phyloP scores from a whole-genome alignment of 352 stramenopile species.

The Globisporangium uncinulatum region DNA sequence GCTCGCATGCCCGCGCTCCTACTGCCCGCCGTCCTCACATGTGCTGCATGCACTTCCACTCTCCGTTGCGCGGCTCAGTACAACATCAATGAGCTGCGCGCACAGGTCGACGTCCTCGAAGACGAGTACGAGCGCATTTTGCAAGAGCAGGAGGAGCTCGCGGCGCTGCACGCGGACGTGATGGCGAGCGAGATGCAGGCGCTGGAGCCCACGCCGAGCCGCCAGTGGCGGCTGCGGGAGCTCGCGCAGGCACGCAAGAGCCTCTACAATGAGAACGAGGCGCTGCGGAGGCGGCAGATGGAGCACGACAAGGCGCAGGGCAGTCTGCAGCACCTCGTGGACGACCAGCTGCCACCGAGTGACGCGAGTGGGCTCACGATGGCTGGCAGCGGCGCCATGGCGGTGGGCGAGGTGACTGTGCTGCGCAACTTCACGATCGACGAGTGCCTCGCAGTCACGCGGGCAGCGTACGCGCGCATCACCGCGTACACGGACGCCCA shows the following conservation, averaged over 20 bases:
- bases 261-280: constrained; percentile 41
- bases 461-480: constrained; percentile 30
- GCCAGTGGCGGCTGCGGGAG: constrained; percentile 18
- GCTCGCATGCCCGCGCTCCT: too few species aligned
- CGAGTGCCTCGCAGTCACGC: constrained; percentile 38
- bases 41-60: not conserved
- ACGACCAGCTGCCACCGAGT: constrained; percentile 23
- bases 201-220: constrained; percentile 16
- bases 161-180: constrained; percentile 11
- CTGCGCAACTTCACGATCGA: constrained; percentile 30
- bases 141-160: constrained; percentile 19
- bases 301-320: constrained; percentile 37
- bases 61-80: constrained; percentile 13
- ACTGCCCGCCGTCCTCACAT: too few species aligned
- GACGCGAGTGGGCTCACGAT: constrained; percentile 9
- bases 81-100: constrained; percentile 38
- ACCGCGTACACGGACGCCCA: constrained; percentile 31
- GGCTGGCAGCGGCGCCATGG: constrained; percentile 8
- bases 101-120: constrained; percentile 37
- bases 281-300: constrained; percentile 27
- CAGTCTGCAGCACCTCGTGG: constrained; percentile 40
- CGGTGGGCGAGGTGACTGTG: constrained; percentile 30
- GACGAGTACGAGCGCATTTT: constrained; percentile 38
- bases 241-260: constrained; percentile 28
- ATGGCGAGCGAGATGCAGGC: constrained; percentile 16